phyloP scores from a whole-genome alignment of 257 asterid genomes.

The Petunia axillaris region DNA sequence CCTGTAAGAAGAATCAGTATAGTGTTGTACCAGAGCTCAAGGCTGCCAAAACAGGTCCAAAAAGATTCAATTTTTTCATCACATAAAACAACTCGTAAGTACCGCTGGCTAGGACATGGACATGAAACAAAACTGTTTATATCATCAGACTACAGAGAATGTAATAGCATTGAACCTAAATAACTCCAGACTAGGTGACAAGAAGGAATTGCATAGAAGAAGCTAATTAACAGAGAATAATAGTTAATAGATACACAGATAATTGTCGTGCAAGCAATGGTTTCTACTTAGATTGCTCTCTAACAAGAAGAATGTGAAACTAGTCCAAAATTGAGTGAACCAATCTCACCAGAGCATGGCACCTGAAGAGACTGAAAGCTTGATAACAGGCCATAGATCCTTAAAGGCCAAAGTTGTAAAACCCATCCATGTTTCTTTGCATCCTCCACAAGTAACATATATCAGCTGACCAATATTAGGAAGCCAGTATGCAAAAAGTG shows the following conservation, averaged over 20 bases:
- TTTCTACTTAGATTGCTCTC: not conserved
- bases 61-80: not conserved
- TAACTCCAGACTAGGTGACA: too few relatives aligned
- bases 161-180: too few relatives aligned
- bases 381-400: constrained; percentile 67
- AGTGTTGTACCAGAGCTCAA: constrained; percentile 76
- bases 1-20: constrained; percentile 70
- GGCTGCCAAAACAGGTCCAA: constrained; percentile 38
- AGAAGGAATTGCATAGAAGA: not conserved
- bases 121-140: too few relatives aligned
- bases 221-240: not conserved
- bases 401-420: constrained; percentile 58
- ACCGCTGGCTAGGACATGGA: too few relatives aligned
- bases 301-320: not conserved
- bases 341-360: constrained; percentile 65
- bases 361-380: constrained; percentile 76
- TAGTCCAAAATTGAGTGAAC: not conserved
- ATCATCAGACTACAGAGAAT: too few relatives aligned
- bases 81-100: too few relatives aligned
- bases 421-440: constrained; percentile 73
- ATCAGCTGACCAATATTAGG: constrained; percentile 64
- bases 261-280: not conserved
- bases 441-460: constrained; percentile 61
- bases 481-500: constrained; percentile 67
- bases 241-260: not conserved